Base-by-base conservation (phyloP, 768 basidiomycete genomes). In the Tephrocybe sp. region DNA sequence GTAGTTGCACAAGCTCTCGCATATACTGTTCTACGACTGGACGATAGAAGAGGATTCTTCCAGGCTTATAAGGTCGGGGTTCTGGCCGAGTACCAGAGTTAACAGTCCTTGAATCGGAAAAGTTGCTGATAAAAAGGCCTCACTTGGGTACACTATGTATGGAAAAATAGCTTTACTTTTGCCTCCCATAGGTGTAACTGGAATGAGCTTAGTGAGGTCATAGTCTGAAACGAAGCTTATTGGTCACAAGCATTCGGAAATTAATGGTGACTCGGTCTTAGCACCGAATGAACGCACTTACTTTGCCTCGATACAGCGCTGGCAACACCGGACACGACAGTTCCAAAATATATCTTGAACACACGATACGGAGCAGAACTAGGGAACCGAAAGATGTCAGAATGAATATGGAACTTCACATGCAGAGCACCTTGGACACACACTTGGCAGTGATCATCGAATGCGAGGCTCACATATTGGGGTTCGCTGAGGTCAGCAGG, bases 361-460 rank as follows among this genome's bases (percentile, higher is more conserved):
- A 41, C 59, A 55, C 4, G 47, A 36, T 13, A 49, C 48, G 41
- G 59, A 48, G 46, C 65, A 65, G 49, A 61, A 53, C 64, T 65
- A 43, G 17, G 32, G 46, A 22, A 23, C 36, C 46, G 38, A 35
- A 20, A 14, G 23, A 36, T 19, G 14, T 48, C 35, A 55, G 42
- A 47, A 38, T 33, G 23, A 4, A 13, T 6, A 20, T 41, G 16
- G 33, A 31, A 31, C 26, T 20, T 12, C 26, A 52, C 44, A 35
- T 35, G 8, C 10, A 48, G 59, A 40, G 49, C 50, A 36, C 35
- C n/a, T n/a, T 20, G 13, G 34, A 22, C n/a, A 61, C 67, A 52
- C 53, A 77, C 78, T 64, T 77, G 69, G 59, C 77, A 76, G 59
- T 69, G 61, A 31, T 68, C 51, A 51, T 70, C 69, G 49, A 80